phyloP scores from a whole-genome alignment of 2,329 filamentous ascomycete species.

The Grosmannia penicillata region DNA sequence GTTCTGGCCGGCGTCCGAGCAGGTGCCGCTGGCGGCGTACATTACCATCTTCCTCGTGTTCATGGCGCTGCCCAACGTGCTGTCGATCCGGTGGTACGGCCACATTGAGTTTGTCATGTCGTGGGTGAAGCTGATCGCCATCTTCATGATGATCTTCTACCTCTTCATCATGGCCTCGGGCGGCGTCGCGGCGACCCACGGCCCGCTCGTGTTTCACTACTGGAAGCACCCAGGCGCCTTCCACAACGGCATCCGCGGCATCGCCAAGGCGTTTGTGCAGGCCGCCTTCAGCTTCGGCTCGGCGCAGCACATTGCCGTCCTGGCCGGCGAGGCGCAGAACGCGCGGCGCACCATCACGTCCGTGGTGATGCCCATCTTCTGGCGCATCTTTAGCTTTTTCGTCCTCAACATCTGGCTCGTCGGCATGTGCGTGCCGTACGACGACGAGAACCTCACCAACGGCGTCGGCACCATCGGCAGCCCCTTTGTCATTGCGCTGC shows the following conservation, averaged over 20 bases:
- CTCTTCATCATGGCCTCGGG: constrained; percentile 34
- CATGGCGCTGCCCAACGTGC: neutral
- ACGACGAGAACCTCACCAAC: constrained; percentile 35
- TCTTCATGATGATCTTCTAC: constrained; percentile 32
- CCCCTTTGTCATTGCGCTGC: constrained; percentile 46
- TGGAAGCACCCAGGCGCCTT: constrained; percentile 23
- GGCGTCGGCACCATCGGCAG: constrained; percentile 43
- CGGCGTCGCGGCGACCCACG: constrained; percentile 10
- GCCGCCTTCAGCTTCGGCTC: constrained; percentile 6
- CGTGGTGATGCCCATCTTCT: constrained; percentile 62
- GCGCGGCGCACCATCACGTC: constrained; percentile 56
- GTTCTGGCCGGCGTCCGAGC: neutral
- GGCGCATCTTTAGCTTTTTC: constrained; percentile 57
- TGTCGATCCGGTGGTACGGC: constrained; percentile 6
- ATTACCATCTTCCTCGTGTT: constrained; percentile 2
- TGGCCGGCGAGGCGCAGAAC: constrained; percentile 62
- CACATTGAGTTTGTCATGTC: constrained; percentile 8
- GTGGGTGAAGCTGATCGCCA: constrained; percentile 29
- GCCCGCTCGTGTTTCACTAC: constrained; percentile 6
- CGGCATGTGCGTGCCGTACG: constrained; percentile 52
- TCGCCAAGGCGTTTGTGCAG: constrained; percentile 23
- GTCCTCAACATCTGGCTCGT: constrained; percentile 52
- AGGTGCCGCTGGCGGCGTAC: neutral
- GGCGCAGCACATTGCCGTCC: constrained; percentile 52
- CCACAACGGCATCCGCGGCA: constrained; percentile 23